Percentiles rank a stretch among this genome's conserved stretches.
Conservation (phyloP, 495 filamentous ascomycete species). For the Neurospora tetraspora region DNA sequence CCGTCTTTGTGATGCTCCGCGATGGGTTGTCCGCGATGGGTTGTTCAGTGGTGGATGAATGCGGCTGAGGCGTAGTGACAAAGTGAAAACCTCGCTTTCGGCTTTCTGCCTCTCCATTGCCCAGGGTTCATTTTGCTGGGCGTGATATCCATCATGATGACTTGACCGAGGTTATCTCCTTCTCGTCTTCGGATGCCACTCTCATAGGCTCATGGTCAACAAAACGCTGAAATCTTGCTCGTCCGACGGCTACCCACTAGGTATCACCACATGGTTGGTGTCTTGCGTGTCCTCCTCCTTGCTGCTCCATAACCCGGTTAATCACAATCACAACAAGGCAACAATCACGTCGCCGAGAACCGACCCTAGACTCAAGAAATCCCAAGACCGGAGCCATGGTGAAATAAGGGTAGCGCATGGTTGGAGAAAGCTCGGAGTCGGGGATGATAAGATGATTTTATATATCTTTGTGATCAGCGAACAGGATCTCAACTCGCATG, state of each 20-base stretch:
- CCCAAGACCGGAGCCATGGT: not conserved
- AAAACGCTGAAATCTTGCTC: not conserved
- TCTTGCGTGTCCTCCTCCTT: not conserved
- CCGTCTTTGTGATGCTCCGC: not conserved
- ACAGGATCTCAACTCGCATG: not conserved
- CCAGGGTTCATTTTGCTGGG: not conserved
- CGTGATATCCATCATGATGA: not conserved
- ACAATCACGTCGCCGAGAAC: not conserved
- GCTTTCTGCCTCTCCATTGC: not conserved
- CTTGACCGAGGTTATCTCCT: not conserved
- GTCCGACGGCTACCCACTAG: not conserved
- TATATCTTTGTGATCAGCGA: not conserved
- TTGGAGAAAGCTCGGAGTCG: not conserved
- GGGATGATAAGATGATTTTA: not conserved
- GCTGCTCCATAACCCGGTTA: not conserved
- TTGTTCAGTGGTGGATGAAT: not conserved
- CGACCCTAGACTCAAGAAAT: not conserved
- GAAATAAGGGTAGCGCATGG: not conserved
- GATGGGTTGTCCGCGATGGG: not conserved
- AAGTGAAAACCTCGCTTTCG: not conserved
- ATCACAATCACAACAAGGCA: not conserved
- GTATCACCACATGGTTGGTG: not conserved
- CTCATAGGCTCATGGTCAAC: not conserved
- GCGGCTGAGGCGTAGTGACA: not conserved
- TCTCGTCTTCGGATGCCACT: not conserved